Evolutionary conservation across 305 asterid genomes (phyloP).

Genomic region (Solanum hybrid): DNA sequence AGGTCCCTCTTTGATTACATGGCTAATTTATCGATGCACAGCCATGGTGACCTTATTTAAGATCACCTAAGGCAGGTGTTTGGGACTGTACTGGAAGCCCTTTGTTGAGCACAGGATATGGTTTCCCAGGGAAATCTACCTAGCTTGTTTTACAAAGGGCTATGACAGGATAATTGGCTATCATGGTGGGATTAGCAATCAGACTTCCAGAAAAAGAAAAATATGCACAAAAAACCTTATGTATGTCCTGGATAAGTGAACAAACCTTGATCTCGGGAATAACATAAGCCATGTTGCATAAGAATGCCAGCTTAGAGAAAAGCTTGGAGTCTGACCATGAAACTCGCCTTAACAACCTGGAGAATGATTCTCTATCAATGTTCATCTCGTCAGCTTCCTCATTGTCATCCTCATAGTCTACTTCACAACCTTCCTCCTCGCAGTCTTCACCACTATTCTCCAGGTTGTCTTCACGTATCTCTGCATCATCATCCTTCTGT

Average conservation of each 20-base stretch:
- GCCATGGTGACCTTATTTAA: neutral
- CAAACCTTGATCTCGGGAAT: slow-evolving; percentile 70
- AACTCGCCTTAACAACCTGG: slow-evolving; percentile 35
- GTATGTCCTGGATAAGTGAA: neutral
- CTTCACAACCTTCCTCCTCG: slow-evolving; percentile 35
- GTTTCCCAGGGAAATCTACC: neutral
- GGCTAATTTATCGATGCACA: neutral
- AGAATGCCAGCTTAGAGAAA: slow-evolving; percentile 64
- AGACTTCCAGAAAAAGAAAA: neutral
- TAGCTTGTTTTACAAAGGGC: neutral
- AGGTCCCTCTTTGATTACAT: neutral
- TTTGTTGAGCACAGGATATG: neutral
- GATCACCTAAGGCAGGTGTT: neutral
- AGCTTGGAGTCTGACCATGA: slow-evolving; percentile 66
- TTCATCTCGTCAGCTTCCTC: slow-evolving; percentile 21
- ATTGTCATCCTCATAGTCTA: slow-evolving; percentile 50
- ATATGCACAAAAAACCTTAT: neutral
- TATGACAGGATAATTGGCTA: neutral
- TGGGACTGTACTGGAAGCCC: neutral
- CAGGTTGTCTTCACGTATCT: neutral
- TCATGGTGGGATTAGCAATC: neutral
- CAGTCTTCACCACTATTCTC: neutral
- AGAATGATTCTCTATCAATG: slow-evolving; percentile 40
- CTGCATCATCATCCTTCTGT: slow-evolving; percentile 17
- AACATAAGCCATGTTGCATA: slow-evolving; percentile 78